Evolutionary conservation across 495 filamentous ascomycete species (phyloP).

Genomic region (Aspergillus carlsbadensis): DNA sequence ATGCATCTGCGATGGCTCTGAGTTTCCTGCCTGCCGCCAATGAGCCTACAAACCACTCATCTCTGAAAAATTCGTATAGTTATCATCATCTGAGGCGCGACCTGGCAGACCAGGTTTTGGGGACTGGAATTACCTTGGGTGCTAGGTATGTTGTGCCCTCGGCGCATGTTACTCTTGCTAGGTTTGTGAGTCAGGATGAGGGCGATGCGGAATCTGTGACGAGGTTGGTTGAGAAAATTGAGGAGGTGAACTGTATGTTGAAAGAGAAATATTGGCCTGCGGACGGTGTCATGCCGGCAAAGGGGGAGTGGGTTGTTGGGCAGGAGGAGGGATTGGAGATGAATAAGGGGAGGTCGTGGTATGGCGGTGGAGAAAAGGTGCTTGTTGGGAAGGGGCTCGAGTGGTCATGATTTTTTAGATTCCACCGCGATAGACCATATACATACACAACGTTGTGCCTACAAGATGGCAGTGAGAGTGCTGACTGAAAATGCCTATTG

Average conservation of each 20-base stretch:
- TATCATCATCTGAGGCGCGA: slow-evolving; percentile 90
- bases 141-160: slow-evolving; percentile 84
- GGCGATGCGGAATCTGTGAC: slow-evolving; percentile 42
- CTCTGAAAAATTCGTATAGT: slow-evolving; percentile 60
- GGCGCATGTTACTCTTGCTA: slow-evolving; percentile 82
- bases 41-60: slow-evolving; percentile 16
- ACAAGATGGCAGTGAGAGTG: too few relatives aligned
- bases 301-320: slow-evolving; percentile 69
- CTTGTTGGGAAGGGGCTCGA: slow-evolving; percentile 56
- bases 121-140: slow-evolving; percentile 58
- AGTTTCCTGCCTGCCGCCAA: slow-evolving; percentile 78
- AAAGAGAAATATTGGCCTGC: slow-evolving; percentile 64
- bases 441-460: slow-evolving; percentile 1
- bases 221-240: slow-evolving; percentile 63
- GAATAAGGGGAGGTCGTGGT: slow-evolving; percentile 73
- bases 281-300: slow-evolving; percentile 40
- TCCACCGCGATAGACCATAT: background rate
- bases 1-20: slow-evolving; percentile 78
- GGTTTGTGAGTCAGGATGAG: slow-evolving; percentile 61
- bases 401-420: background rate
- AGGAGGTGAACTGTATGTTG: slow-evolving; percentile 73
- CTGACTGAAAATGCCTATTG: background rate
- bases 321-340: slow-evolving; percentile 73
- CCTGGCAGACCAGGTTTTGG: slow-evolving; percentile 58
- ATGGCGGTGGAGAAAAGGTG: slow-evolving; percentile 71